Percentiles rank a stretch among this genome's conserved stretches.
These are phyloP conservation scores for Ceratorhiza oryzae-sativae DNA, from an alignment of 1,284 basidiomycete genomes.

Conservation along the genomic window DNA sequence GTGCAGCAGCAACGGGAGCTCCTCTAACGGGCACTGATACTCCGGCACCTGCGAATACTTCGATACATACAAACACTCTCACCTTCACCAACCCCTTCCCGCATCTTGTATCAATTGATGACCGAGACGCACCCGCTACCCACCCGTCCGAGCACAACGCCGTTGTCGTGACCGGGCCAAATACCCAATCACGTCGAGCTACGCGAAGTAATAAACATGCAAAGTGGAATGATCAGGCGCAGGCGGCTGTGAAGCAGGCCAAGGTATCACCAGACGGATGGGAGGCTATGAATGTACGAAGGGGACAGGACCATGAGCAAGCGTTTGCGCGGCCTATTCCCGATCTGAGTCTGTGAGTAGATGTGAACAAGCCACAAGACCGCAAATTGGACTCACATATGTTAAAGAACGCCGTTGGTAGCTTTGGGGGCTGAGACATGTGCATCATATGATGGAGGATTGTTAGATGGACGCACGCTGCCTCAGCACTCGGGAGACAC, in stretches of 20 bases:
- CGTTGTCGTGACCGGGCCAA: conserved; percentile 39
- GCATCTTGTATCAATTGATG: conserved; percentile 39
- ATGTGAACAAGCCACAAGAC: not conserved
- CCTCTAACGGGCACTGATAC: too few species aligned
- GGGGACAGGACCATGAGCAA: conserved; percentile 4
- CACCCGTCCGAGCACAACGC: conserved; percentile 47
- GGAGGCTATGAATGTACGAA: conserved; percentile 4
- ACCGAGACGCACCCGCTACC: conserved; percentile 44
- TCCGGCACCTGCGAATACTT: too few species aligned
- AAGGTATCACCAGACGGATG: conserved; percentile 27
- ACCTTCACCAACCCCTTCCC: conserved; percentile 41
- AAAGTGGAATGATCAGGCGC: conserved; percentile 20
- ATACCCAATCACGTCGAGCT: not conserved
- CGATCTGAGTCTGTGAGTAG: conserved; percentile 17
- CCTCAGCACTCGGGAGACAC: too few species aligned
- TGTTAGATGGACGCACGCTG: not conserved
- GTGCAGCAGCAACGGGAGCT: too few species aligned
- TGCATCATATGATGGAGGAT: conserved; percentile 25
- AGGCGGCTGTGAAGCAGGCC: not conserved
- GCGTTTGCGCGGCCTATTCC: conserved; percentile 32
- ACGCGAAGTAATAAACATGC: not conserved
- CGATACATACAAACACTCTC: conserved; percentile 27
- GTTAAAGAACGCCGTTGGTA: conserved; percentile 2
- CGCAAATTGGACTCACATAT: too few species aligned
- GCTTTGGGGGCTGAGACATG: conserved; percentile 32